Base-by-base conservation (phyloP, 441 rosid genomes). In the Biscutella laevigata region DNA sequence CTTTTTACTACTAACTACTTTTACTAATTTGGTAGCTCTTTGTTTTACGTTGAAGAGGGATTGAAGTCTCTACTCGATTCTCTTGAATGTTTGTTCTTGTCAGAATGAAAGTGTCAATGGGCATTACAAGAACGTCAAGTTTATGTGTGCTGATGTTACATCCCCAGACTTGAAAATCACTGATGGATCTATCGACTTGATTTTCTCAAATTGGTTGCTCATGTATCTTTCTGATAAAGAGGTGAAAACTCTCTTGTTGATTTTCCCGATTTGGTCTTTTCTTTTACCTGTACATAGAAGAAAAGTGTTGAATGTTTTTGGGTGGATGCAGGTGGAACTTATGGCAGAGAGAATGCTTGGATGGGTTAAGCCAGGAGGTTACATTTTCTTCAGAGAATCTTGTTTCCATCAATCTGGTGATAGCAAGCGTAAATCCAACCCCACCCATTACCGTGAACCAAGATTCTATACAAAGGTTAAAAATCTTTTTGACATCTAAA, bases 381-480 rank as follows among this genome's bases (percentile, higher is more conserved):
- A 65, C 65, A 84, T 88, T 60, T 88, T 88, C 82, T 88, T 92
- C 66, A 74, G 95, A 64, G 98, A 92, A 68, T 82, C 97, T 28
- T 92, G 98, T 59, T 88, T 92, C 74, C 88, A 86, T 69, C 97
- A 84, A 62, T 88, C 97, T 21, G 97, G 92, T 9, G 97, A 88
- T 62, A 69, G 74, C 54, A 84, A 79, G 75, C 72, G 91, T 30
- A 84, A 80, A 60, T 45, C 56, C 28, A 86, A 86, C 69, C 98
- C 97, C n/a, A 79, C 98, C n/a, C 95, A 84, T 58, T 92, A 86
- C 70, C 94, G 94, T 40, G 99, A 92, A 66, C 99, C 97, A 14
- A 78, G 90, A 67, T 92, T 72, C 75, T 92, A 88, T 58, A 77
- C 99, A 0, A 81, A 86, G 97, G 95, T 86, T 57, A 17, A 15